Base-by-base conservation (phyloP, 2,329 filamentous ascomycete genomes). In the Orbilia brochopaga region DNA sequence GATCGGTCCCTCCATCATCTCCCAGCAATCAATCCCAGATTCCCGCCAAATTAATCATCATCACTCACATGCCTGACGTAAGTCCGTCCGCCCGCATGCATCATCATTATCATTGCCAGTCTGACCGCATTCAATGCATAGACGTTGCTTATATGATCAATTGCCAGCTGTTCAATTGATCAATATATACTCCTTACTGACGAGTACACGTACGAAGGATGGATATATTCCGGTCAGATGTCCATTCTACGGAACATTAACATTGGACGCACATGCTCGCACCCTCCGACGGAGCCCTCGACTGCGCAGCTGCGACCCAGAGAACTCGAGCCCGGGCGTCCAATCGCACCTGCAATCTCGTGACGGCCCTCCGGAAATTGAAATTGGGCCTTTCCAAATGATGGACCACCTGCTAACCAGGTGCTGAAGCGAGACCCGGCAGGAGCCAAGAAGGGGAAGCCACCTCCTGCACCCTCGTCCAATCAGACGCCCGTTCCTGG, bases 381-480 rank as follows among this genome's bases (percentile, higher is more conserved):
- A 48, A 48, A 21, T 48, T 19, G 17, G 44, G 2, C 19, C 11
- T 21, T 19, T 5, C 44, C 44, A 48, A 17, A 19, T 8, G 8
- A 6, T 15, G 58, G 51, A 57, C 52, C 58, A 51, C 58, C 56
- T 57, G 59, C 54, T 17, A 51, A 55, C 66, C 59, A 56, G 66
- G 66, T 59, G 50, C 59, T 59, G 59, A 64, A 63, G 66, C 59
- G 64, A 61, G 57, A 48, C 64, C 64, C 51, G 61, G 64, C 52
- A 57, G 27, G 50, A 37, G 23, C 56, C 51, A 61, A 42, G 46
- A 56, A 58, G 42, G 46, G 32, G 30, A n/a, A 35, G 46, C 35
- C 53, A 27, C 27, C 54, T 55, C 52, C 51, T 55, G 32, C 42
- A 44, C 30, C 42, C 50, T 35, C 46, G n/a, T 24, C 67, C 67